Base-by-base conservation (phyloP, 2,329 filamentous ascomycete genomes). In the Ceratocystis cacaofunesta region DNA sequence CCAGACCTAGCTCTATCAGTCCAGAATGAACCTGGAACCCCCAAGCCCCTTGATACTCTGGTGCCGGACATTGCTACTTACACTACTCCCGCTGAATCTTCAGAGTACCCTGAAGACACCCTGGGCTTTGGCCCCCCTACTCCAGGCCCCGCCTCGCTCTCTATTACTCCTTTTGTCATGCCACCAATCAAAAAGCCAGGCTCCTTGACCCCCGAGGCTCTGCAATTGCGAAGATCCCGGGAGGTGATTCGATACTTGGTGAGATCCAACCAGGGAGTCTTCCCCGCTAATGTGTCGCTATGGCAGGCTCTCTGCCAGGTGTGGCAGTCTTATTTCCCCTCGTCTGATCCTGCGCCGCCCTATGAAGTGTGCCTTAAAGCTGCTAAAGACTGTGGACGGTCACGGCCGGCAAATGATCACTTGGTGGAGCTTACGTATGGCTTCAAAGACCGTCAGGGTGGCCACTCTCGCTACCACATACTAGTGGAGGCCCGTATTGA, bases 271-370 rank as follows among this genome's bases (percentile, higher is more conserved):
- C 70, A 71, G 1, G 81, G 81, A 0, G 78, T 79, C 1, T 79
- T 84, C 57, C 79, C 82, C 1, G 78, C 79, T 17, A 79, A 79
- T 28, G 75, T 77, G 50, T 74, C 78, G 2, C 71, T 84, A 3
- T 82, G 79, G 73, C 76, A 78, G 66, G 78, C 78, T 1, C 70
- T 82, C 3, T 73, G 76, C 15, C 74, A 74, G 8, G 71, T 78
- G 6, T 84, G 80, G 77, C 70, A 73, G 8, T 72, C 72, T n/a
- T 71, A 72, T 6, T 79, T 78, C 55, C 69, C 72, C 1, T 72
- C 72, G 43, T 72, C 65, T 19, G 48, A 64, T 19, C 71, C 74
- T 3, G 73, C 76, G 28, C 81, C 77, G 1, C 75, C 73, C 36
- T 73, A 74, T 52, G 75, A 75, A 65, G 72, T 74, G 48, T 76